These are phyloP conservation scores for Rickenella mellea DNA, from an alignment of 768 basidiomycete genomes.

Conservation along the genomic window DNA sequence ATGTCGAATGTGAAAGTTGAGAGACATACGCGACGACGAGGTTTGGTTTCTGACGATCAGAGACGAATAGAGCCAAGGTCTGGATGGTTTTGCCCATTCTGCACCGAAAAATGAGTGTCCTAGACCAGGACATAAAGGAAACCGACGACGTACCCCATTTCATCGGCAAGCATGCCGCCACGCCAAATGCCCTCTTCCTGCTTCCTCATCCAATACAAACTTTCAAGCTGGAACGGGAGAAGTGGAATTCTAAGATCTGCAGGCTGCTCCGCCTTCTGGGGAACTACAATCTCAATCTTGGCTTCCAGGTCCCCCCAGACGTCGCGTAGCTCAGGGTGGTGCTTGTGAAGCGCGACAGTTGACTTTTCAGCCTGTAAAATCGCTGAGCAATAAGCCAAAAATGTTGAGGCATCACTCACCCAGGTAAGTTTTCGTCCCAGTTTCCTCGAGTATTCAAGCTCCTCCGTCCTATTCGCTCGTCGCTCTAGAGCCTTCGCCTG, in stretches of 20 bases:
- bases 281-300: constrained; percentile 48
- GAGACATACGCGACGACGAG: constrained; percentile 78
- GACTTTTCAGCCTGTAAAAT: constrained; percentile 59
- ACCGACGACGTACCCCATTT: constrained; percentile 78
- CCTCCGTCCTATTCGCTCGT: constrained; percentile 32
- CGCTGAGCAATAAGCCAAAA: constrained; percentile 3
- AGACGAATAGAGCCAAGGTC: constrained; percentile 82
- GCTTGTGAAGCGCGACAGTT: constrained; percentile 46
- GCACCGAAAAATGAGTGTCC: constrained; percentile 6
- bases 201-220: constrained; percentile 90
- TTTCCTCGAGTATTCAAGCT: constrained; percentile 38
- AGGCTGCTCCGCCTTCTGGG: constrained; percentile 71
- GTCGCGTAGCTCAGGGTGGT: constrained; percentile 74
- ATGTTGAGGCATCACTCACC: constrained; percentile 27
- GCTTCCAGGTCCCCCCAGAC: constrained; percentile 84
- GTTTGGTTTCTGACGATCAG: constrained; percentile 71
- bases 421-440: constrained; percentile 70
- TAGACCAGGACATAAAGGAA: no score
- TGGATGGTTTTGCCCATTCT: constrained; percentile 97
- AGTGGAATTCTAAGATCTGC: constrained; percentile 74
- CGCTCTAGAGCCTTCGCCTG: constrained; percentile 14
- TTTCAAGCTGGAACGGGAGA: constrained; percentile 92
- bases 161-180: constrained; percentile 90
- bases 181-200: constrained; percentile 84
- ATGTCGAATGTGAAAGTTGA: neutral